Evolutionary conservation across 208 protist genomes (phyloP).

Genomic region (Crithidia thermophila): DNA sequence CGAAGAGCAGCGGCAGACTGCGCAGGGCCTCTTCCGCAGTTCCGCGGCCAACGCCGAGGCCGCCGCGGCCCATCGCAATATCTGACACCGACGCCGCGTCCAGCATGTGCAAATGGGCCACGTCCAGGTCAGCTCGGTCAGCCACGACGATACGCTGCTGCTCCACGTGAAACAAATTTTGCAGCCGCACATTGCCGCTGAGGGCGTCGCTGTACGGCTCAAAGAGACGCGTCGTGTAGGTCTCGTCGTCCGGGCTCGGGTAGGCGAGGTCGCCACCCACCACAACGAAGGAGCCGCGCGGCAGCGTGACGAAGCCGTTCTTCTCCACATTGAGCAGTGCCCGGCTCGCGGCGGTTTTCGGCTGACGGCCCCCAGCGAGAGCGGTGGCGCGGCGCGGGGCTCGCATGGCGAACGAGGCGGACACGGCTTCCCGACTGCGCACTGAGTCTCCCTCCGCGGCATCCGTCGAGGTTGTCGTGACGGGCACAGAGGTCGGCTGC

Average conservation of each 20-base stretch:
- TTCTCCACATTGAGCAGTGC: neutral
- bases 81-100: conserved; percentile 44
- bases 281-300: conserved; percentile 77
- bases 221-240: conserved; percentile 74
- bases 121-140: conserved; percentile 48
- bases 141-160: conserved; percentile 51
- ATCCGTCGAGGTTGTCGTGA: neutral
- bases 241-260: conserved; percentile 74
- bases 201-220: conserved; percentile 75
- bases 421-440: neutral
- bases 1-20: conserved; percentile 73
- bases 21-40: conserved; percentile 58
- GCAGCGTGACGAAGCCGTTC: conserved; percentile 36
- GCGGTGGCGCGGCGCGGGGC: neutral
- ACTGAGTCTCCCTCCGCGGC: neutral
- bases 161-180: conserved; percentile 44
- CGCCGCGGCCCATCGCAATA: conserved; percentile 34
- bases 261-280: conserved; percentile 88
- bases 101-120: conserved; percentile 61
- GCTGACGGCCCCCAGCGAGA: neutral
- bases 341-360: neutral
- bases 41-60: conserved; percentile 24
- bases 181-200: conserved; percentile 44
- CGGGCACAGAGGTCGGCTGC: no score
- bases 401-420: neutral